Conservation (phyloP, 1,139 yeast genomes). For the Geotrichum carabidarum region DNA sequence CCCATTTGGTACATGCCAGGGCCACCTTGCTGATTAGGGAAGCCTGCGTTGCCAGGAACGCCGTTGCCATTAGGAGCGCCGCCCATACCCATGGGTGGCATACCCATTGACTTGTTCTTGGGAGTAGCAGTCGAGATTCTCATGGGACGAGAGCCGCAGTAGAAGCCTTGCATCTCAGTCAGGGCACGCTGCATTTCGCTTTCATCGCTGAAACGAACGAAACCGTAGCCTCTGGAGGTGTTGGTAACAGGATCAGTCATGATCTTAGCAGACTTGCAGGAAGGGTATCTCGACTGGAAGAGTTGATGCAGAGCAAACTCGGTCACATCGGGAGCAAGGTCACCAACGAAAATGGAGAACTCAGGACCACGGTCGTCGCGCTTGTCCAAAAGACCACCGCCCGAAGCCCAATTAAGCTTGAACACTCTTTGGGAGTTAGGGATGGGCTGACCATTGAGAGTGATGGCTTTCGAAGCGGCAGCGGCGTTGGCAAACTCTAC, state of each 20-base stretch:
- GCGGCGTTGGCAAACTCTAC: constrained; percentile 68
- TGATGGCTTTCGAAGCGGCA: constrained; percentile 62
- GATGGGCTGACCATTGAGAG: constrained; percentile 62
- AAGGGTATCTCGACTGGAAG: constrained; percentile 66
- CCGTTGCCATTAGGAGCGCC: constrained; percentile 12
- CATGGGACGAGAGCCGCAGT: constrained; percentile 69
- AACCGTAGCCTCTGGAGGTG: constrained; percentile 82
- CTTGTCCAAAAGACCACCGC: constrained; percentile 47
- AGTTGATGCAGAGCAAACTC: constrained; percentile 63
- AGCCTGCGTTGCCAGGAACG: constrained; percentile 11
- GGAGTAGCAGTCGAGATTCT: constrained; percentile 74
- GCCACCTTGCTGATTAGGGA: constrained; percentile 17
- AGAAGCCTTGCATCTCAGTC: constrained; percentile 74
- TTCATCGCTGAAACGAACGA: constrained; percentile 72
- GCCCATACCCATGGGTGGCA: constrained; percentile 11
- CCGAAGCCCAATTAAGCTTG: constrained; percentile 84
- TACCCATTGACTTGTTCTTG: constrained; percentile 43
- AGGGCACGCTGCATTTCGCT: constrained; percentile 72
- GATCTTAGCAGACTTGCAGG: constrained; percentile 79
- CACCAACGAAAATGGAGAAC: constrained; percentile 80
- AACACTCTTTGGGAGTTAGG: constrained; percentile 59
- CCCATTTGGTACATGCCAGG: constrained; percentile 25
- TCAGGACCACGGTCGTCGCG: constrained; percentile 47
- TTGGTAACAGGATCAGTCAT: constrained; percentile 78
- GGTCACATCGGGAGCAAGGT: constrained; percentile 68